Evolutionary conservation across 2,329 filamentous ascomycete species (phyloP), one percentile per base, ranked within the genome.

Genomic region (Paraphoma chrysanthemicola): DNA sequence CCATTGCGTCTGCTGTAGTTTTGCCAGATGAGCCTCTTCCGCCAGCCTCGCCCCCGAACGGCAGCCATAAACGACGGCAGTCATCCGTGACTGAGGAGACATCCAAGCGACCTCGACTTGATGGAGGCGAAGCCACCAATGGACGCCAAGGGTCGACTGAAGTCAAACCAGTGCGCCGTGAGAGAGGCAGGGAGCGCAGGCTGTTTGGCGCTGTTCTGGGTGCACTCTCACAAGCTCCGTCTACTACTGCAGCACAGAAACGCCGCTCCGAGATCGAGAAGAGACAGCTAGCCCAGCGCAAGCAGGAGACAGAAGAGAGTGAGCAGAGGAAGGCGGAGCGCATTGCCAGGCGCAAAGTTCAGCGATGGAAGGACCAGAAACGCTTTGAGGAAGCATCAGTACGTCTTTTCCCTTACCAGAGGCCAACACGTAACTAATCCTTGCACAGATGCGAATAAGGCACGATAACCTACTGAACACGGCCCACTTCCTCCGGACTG

Each of bases 141-240:
- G 66, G 72, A n/a, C 48, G 60, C 60, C 67, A 56, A 54, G 53
- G 54, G 23, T 56, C 69, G 12, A 48, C 52, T 36, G 67, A 66
- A 44, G 53, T 67, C 53, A 63, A 64, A 53, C 78, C 83, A 39
- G 58, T 62, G 36, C 81, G 68, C 36, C 63, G 70, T 69, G 94
- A 98, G 73, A 92, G 89, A 76, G 92, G 91, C 73, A 89, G 94
- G 38, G 91, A 91, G 18, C 90, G 91, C 76, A 86, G 94, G 51
- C 82, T 98, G 58, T 97, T 97, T 72, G 93, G 94, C 59, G 91
- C 89, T 36, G 79, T 96, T 54, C 81, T 95, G 57, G 91, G 85
- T 74, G 92, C 90, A 38, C 83, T 96, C 57, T 92, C 89, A 76
- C 90, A 94, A 78, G 88, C 85, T 68, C 84, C 84, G 3, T 38